Base-by-base conservation (phyloP, 768 basidiomycete species). In the Kwoniella botswanensis region DNA sequence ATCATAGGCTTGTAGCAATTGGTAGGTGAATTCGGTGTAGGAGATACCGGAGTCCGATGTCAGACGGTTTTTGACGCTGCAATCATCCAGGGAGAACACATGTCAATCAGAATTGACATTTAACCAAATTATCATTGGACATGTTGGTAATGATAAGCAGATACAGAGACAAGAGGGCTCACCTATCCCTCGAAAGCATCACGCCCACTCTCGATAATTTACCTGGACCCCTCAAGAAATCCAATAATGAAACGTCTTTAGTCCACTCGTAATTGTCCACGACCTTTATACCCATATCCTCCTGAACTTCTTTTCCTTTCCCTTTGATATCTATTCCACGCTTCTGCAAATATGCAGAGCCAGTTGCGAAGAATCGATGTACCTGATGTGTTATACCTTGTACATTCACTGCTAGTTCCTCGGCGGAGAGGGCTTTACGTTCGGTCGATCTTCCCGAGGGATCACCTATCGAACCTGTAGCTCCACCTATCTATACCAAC, bases 11-110 rank as follows among this genome's bases (percentile, higher is more conserved):
- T 99, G 97, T 29, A 99, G 87, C 24, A 99, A 89, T 79, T 99
- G 97, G 82, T 99, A 99, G 3, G 93, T 90, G 85, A 99, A 98
- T 82, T 99, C 97, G 21, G 95, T 94, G 85, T 96, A 99, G n/a
- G 95, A 97, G 71, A 98, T 90, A 56, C 96, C 96, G 41, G 77
- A 88, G 71, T 91, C 89, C 0, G 92, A 89, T 6, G 86, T 85
- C 65, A 98, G 86, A 29, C 96, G 91, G 35, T 89, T 88, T 70
- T 90, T 90, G 46, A 97, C 94, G 75, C 95, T 97, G 24, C 6
- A 12, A 56, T 22, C 35, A 35, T 35, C 35, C 35, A 35, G 4
- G 21, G 54, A n/a, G 54, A 56, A n/a, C 26, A 26, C 26, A 26
- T 26, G 4, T 26, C 26, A 26, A 4, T 26, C 26, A 26, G 26